Percentiles rank a stretch among this genome's conserved stretches.
phyloP scores from a whole-genome alignment of 192 early-diverging fungal species.

The Coemansia interrupta region DNA sequence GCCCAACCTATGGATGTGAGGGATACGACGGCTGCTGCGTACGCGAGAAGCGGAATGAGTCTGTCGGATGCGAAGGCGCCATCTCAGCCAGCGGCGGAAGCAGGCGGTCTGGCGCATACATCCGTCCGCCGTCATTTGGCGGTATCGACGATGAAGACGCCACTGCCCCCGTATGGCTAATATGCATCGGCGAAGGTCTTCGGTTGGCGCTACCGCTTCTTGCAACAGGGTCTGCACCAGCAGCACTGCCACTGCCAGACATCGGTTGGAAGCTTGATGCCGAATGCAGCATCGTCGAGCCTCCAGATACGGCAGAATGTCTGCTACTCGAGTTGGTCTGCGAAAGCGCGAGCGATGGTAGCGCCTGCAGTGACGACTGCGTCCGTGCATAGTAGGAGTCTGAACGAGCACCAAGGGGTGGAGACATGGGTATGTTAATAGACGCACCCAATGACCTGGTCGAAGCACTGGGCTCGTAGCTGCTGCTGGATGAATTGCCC shows the following conservation, averaged over 20 bases:
- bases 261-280: slow-evolving; percentile 16
- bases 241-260: slow-evolving; percentile 8
- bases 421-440: slow-evolving; percentile 51
- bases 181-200: slow-evolving; percentile 1
- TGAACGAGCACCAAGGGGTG: slow-evolving; percentile 21
- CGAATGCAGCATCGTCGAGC: slow-evolving; percentile 16
- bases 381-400: slow-evolving; percentile 31
- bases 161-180: not conserved
- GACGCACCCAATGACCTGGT: slow-evolving; percentile 19
- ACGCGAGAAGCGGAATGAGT: slow-evolving; percentile 26
- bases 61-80: slow-evolving; percentile 28
- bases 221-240: not conserved
- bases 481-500: slow-evolving; percentile 3
- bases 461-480: not conserved
- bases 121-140: not conserved
- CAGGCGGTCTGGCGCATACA: slow-evolving; percentile 22
- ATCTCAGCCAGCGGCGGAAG: slow-evolving; percentile 49
- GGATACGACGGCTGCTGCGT: slow-evolving; percentile 23
- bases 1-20: slow-evolving; percentile 10
- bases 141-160: not conserved
- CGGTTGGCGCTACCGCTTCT: not conserved
- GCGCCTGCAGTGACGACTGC: slow-evolving; percentile 17
- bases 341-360: slow-evolving; percentile 22
- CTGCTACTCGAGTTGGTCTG: slow-evolving; percentile 13
- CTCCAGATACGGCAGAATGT: slow-evolving; percentile 3